Percentiles rank a stretch among this genome's conserved stretches.
Evolutionary conservation across 371 early-diverging fungal genomes (phyloP).

Genomic region (Mucor mucedo): DNA sequence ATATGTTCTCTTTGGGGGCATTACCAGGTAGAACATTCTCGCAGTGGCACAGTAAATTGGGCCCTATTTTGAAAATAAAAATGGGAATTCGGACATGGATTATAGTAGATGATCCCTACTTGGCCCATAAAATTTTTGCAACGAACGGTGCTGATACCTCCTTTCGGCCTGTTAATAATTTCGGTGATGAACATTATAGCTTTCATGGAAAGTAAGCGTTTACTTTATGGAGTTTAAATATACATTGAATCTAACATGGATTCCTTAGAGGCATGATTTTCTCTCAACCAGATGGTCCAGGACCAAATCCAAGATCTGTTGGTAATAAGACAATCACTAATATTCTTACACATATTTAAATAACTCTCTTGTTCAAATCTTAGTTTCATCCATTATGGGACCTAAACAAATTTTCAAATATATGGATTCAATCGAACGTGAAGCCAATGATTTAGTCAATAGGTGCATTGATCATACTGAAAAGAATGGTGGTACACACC

Average conservation of each 20-base stretch:
- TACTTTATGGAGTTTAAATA: background rate
- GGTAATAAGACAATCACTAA: background rate
- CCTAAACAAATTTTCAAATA: conserved; percentile 11
- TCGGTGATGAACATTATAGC: background rate
- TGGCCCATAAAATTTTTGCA: conserved; percentile 25
- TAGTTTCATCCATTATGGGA: conserved; percentile 10
- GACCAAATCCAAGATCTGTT: background rate
- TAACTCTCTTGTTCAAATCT: background rate
- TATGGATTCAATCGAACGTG: background rate
- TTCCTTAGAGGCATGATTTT: background rate
- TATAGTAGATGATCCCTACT: conserved; percentile 17
- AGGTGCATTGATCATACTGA: background rate
- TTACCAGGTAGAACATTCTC: conserved; percentile 5
- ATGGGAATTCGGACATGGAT: conserved; percentile 25
- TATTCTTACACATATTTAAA: background rate
- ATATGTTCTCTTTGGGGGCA: conserved; percentile 13
- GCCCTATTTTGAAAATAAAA: conserved; percentile 17
- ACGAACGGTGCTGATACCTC: conserved; percentile 15
- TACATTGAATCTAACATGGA: too few species aligned
- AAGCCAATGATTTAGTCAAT: background rate
- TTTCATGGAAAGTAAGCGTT: background rate
- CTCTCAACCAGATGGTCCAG: background rate
- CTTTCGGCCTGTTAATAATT: conserved; percentile 6
- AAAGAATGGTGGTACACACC: background rate
- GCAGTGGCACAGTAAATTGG: conserved; percentile 21